Base-by-base conservation (phyloP, 163 green algal species). In the Prototheca wickerhamii region DNA sequence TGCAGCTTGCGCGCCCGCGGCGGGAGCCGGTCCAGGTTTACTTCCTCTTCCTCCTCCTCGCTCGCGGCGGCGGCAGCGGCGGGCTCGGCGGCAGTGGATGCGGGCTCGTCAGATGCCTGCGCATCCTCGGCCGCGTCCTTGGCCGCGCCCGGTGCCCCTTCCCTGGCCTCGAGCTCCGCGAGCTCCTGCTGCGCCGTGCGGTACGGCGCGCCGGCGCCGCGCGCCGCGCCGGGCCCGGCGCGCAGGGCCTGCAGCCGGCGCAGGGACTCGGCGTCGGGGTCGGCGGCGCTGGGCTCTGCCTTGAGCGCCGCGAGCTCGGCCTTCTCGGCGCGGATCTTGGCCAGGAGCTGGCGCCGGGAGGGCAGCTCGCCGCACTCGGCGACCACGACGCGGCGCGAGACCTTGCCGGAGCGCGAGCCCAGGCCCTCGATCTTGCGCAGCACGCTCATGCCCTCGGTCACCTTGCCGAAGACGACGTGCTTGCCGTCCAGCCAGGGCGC, bases 391-490 rank as follows among this genome's bases (percentile, higher is more conserved):
- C 54, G 61, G 29, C 78, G 58, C 23, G 73, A 66, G 6, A 82
- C 65, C 63, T 82, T 86, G 49, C 89, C 89, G 30, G 50, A 75
- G n/a, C 76, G 67, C 10, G 76, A 84, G 31, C 89, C 89, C 32
- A 75, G 60, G 15, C 78, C 66, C 68, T 96, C 89, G 42, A 95
- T 87, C 31, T 77, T 80, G 58, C 81, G 82, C 18, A 95, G 78
- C 29, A 92, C 72, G 0, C 70, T 62, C 84, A 95, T 86, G 42
- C 89, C 89, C 66, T 95, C 87, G 2, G 54, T 59, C 26, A 85
- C 78, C 25, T 71, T 60, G 18, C 88, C 88, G 78, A 95, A 96
- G 20, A 95, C 87, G 2, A 94, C 82, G 61, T 96, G 89, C 75
- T 95, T 95, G 69, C 72, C 77, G 59, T 96, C 83, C 31, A 96